A percentile compares a stretch with the other conserved stretches of the same genome.
Conservation (phyloP, 2,329 filamentous ascomycete genomes). For the Rasamsonia emersonii region DNA sequence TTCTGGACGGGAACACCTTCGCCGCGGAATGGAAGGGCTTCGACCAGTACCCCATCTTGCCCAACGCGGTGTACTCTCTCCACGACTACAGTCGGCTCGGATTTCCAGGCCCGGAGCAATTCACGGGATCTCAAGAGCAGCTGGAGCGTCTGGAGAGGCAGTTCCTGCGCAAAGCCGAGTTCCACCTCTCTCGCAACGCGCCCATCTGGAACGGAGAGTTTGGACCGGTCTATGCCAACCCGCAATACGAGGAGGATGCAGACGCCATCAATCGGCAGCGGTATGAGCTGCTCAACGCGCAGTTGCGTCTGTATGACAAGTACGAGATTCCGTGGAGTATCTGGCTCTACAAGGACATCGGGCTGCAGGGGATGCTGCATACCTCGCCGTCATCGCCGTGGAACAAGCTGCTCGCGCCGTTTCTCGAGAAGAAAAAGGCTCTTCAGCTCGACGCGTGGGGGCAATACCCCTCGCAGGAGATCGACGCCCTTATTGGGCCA, state of each 20-base stretch:
- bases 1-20: slow-evolving; percentile 39
- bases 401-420: slow-evolving; percentile 43
- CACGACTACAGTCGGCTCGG: slow-evolving; percentile 38
- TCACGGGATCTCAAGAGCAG: slow-evolving; percentile 34
- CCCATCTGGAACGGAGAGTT: slow-evolving; percentile 30
- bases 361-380: slow-evolving; percentile 49
- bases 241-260: slow-evolving; percentile 20
- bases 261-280: slow-evolving; percentile 36
- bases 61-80: slow-evolving; percentile 39
- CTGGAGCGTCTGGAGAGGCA: slow-evolving; percentile 32
- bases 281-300: slow-evolving; percentile 39
- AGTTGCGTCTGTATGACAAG: slow-evolving; percentile 46
- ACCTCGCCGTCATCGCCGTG: slow-evolving; percentile 39
- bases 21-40: slow-evolving; percentile 40
- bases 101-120: slow-evolving; percentile 33
- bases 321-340: slow-evolving; percentile 50
- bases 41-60: slow-evolving; percentile 31
- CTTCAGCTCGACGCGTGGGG: slow-evolving; percentile 52
- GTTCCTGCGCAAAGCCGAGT: slow-evolving; percentile 41
- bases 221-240: slow-evolving; percentile 33
- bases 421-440: slow-evolving; percentile 48
- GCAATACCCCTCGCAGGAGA: slow-evolving; percentile 30
- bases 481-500: slow-evolving; percentile 37
- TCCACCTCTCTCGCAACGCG: slow-evolving; percentile 34
- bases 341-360: slow-evolving; percentile 53